phyloP scores from a whole-genome alignment of 805 yeast species.

The Diddensiella caesifluorescens region DNA sequence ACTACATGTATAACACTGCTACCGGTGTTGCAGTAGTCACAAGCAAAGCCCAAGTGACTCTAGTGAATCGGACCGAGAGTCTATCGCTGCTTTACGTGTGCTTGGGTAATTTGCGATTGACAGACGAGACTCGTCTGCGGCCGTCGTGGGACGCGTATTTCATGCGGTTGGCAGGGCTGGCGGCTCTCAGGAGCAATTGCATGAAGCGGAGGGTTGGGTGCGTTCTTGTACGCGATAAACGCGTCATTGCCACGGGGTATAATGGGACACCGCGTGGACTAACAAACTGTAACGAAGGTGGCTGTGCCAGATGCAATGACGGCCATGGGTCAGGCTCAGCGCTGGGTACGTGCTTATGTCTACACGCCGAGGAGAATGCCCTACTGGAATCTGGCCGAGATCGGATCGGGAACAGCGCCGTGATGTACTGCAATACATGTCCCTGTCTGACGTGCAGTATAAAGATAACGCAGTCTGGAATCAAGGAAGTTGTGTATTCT shows the following conservation, averaged over 20 bases:
- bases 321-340: conserved; percentile 58
- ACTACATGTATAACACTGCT: conserved; percentile 27
- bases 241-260: conserved; percentile 94
- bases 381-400: conserved; percentile 90
- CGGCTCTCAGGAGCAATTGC: conserved; percentile 89
- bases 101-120: conserved; percentile 39
- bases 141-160: conserved; percentile 97
- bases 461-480: conserved; percentile 90
- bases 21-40: conserved; percentile 37
- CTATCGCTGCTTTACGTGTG: conserved; percentile 35
- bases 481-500: conserved; percentile 86
- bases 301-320: conserved; percentile 82
- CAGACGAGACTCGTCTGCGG: conserved; percentile 57
- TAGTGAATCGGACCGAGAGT: conserved; percentile 46
- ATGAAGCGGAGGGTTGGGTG: conserved; percentile 98
- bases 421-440: conserved; percentile 87
- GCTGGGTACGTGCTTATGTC: conserved; percentile 79
- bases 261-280: conserved; percentile 94
- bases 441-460: conserved; percentile 96
- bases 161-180: conserved; percentile 88
- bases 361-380: conserved; percentile 98
- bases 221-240: conserved; percentile 76
- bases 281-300: conserved; percentile 90
- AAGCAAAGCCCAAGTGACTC: conserved; percentile 49
- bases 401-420: conserved; percentile 58